Conservation (phyloP, 2,329 filamentous ascomycete genomes). For the Talaromyces funiculosus region DNA sequence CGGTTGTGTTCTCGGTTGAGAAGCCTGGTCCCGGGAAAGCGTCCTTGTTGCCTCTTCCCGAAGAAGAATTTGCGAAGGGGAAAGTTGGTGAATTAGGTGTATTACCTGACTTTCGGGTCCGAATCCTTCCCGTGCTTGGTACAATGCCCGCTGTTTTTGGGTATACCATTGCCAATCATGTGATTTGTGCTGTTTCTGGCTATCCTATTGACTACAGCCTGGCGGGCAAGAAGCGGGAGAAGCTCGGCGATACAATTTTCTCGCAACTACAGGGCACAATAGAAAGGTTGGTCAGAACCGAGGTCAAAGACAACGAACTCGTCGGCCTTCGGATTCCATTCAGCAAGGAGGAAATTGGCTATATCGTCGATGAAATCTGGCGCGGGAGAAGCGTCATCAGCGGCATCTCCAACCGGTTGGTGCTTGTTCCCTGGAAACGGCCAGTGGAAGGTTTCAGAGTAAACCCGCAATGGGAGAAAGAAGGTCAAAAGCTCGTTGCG, state of each 20-base stretch:
- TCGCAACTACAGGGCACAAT: conserved; percentile 70
- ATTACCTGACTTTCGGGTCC: conserved; percentile 83
- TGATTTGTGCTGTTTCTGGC: conserved; percentile 72
- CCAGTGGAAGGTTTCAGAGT: conserved; percentile 56
- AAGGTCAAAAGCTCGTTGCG: conserved; percentile 72
- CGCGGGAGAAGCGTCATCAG: conserved; percentile 76
- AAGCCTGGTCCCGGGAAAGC: conserved; percentile 87
- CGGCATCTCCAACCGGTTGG: conserved; percentile 71
- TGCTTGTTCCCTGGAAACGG: conserved; percentile 72
- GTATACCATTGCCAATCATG: conserved; percentile 83
- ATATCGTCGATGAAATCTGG: conserved; percentile 84
- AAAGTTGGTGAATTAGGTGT: conserved; percentile 80
- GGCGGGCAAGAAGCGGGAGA: conserved; percentile 74
- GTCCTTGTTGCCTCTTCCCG: conserved; percentile 74
- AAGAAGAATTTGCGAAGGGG: conserved; percentile 84
- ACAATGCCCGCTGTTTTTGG: conserved; percentile 98
- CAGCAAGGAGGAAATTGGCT: conserved; percentile 74
- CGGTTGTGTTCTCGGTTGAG: conserved; percentile 88
- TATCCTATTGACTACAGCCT: conserved; percentile 80
- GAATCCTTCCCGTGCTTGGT: conserved; percentile 90
- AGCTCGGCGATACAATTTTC: conserved; percentile 83
- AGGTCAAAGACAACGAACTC: conserved; percentile 42
- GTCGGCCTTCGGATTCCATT: conserved; percentile 73
- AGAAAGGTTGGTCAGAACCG: conserved; percentile 62
- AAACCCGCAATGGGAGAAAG: conserved; percentile 53